These are phyloP conservation scores for Triangularia verruculosa DNA, from an alignment of 2,329 filamentous ascomycete genomes.

Conservation along the genomic window DNA sequence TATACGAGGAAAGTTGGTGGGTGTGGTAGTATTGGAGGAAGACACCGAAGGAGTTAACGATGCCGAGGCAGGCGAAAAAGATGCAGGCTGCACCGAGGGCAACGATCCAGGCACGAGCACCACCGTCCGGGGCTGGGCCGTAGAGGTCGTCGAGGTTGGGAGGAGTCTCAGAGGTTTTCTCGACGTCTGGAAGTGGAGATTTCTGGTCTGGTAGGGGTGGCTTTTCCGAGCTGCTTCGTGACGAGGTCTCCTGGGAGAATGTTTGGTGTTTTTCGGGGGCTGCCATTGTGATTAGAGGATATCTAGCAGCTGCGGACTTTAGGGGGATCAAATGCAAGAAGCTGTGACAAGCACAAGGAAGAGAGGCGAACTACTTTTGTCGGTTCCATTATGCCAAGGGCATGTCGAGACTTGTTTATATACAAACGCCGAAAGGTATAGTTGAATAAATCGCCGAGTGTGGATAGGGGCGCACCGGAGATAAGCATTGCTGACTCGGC, in stretches of 20 bases:
- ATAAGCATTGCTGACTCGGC: neutral
- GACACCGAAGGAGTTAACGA: constrained; percentile 43
- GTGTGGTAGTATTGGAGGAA: constrained; percentile 44
- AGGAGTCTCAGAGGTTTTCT: neutral
- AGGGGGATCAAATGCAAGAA: neutral
- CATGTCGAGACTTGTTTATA: neutral
- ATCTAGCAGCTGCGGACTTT: neutral
- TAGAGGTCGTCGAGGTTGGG: neutral
- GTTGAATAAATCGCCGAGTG: neutral
- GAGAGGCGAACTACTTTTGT: neutral
- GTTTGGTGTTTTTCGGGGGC: neutral
- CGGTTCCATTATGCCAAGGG: neutral
- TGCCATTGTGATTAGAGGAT: neutral
- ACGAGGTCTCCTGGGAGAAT: neutral
- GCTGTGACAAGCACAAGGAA: neutral
- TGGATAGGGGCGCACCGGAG: neutral
- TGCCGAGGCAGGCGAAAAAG: constrained; percentile 42
- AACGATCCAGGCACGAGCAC: constrained; percentile 37
- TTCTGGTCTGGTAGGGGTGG: neutral
- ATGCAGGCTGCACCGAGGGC: constrained; percentile 35
- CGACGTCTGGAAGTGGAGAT: constrained; percentile 4
- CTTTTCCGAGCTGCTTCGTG: neutral
- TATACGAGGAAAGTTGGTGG: constrained; percentile 34
- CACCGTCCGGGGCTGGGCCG: constrained; percentile 23
- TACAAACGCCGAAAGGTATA: neutral